Conservation (phyloP, 352 stramenopile genomes). For the Phytophthora tubulina region DNA sequence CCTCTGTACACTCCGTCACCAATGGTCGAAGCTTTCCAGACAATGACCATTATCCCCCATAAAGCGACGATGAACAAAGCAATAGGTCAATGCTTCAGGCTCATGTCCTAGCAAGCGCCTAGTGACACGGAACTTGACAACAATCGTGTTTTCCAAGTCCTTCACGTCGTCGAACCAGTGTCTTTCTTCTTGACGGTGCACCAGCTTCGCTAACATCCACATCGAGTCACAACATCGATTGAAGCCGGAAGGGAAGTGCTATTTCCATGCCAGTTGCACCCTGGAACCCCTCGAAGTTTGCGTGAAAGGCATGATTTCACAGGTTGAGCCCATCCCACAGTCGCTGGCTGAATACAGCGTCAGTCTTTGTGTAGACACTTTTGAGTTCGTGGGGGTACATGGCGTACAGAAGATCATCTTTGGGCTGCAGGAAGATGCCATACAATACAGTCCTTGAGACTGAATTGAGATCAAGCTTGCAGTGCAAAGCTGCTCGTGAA, state of each 20-base stretch:
- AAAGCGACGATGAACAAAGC: constrained; percentile 1
- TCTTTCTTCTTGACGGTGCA: constrained; percentile 1
- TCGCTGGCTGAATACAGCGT: too few relatives aligned
- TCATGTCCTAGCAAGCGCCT: not conserved
- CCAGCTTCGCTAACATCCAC: constrained; percentile 10
- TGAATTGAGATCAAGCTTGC: too few relatives aligned
- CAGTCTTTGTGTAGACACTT: too few relatives aligned
- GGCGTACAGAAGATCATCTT: too few relatives aligned
- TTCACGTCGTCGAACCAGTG: not conserved
- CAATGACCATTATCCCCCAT: not conserved
- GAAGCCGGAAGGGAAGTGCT: constrained; percentile 4
- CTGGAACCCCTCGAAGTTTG: too few relatives aligned
- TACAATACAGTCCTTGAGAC: too few relatives aligned
- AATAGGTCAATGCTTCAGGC: too few relatives aligned
- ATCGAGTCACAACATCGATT: not conserved
- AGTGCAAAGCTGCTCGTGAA: too few relatives aligned
- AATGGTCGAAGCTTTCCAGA: constrained; percentile 2
- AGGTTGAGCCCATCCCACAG: too few relatives aligned
- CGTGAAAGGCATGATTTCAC: too few relatives aligned
- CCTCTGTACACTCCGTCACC: constrained; percentile 4
- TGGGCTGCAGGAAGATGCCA: too few relatives aligned
- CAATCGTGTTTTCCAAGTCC: not conserved
- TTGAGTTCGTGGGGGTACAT: too few relatives aligned
- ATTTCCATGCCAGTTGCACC: not conserved
- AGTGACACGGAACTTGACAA: constrained; percentile 12